These are phyloP conservation scores for Vachellia collinsii DNA, from an alignment of 306 rosid species.

Conservation along the genomic window DNA sequence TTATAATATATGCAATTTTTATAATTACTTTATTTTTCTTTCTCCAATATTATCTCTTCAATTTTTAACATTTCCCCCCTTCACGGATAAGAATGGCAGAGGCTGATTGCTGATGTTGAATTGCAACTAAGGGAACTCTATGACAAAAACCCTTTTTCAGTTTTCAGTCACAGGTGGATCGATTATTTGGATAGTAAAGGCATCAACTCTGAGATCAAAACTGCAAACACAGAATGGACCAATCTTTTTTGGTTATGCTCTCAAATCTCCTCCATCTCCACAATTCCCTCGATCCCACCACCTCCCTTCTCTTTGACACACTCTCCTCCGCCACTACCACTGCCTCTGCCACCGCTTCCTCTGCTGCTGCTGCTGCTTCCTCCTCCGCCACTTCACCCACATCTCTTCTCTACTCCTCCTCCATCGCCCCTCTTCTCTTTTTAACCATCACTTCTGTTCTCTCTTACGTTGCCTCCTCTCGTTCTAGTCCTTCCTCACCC, in stretches of 20 bases:
- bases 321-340: conserved; percentile 55
- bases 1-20: no score
- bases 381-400: conserved; percentile 50
- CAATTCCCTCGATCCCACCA: conserved; percentile 84
- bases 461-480: conserved; percentile 79
- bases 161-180: background rate
- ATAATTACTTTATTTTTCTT: no score
- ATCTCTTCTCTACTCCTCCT: conserved; percentile 75
- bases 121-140: no score
- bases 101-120: no score
- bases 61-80: no score
- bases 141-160: background rate
- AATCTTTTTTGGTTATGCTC: conserved; percentile 74
- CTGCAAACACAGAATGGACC: conserved; percentile 56
- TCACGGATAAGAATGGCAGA: no score
- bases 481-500: conserved; percentile 35
- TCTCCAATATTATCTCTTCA: no score
- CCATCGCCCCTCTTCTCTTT: conserved; percentile 90
- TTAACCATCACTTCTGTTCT: conserved; percentile 93
- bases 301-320: conserved; percentile 59
- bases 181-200: background rate
- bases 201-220: background rate
- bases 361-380: conserved; percentile 35
- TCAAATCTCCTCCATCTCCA: conserved; percentile 93
- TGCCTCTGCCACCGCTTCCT: conserved; percentile 41